Percentiles rank a stretch among this genome's conserved stretches.
phyloP scores from a whole-genome alignment of 306 rosid genomes.

The Quercus agrifolia region DNA sequence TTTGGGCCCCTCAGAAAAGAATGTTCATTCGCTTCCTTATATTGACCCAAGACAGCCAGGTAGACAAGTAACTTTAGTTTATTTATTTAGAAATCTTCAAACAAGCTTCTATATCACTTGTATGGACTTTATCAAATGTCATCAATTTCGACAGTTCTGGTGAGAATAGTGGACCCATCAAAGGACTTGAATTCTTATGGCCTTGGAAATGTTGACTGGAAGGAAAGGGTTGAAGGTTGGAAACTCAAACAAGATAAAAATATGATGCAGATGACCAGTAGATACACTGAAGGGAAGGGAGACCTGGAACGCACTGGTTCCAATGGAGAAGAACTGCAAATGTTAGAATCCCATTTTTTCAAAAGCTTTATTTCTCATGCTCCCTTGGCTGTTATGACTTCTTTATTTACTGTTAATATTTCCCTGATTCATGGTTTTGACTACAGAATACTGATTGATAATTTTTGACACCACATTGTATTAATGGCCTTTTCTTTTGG shows the following conservation, averaged over 20 bases:
- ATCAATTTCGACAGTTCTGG: slow-evolving; percentile 60
- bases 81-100: background rate
- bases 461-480: background rate
- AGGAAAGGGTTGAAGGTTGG: slow-evolving; percentile 99
- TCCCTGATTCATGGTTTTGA: background rate
- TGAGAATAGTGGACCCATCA: slow-evolving; percentile 88
- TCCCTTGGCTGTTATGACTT: background rate
- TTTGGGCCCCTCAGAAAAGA: slow-evolving; percentile 75
- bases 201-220: slow-evolving; percentile 99
- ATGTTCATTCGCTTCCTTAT: slow-evolving; percentile 57
- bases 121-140: slow-evolving; percentile 15
- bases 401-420: background rate
- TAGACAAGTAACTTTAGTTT: slow-evolving; percentile 23
- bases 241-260: slow-evolving; percentile 93
- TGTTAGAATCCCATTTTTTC: slow-evolving; percentile 40
- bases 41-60: slow-evolving; percentile 93
- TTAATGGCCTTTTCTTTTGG: background rate
- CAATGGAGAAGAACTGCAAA: slow-evolving; percentile 95
- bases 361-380: slow-evolving; percentile 1
- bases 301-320: slow-evolving; percentile 98
- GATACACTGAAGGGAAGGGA: slow-evolving; percentile 84
- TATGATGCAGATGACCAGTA: slow-evolving; percentile 68
- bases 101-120: slow-evolving; percentile 1
- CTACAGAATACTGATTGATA: background rate
- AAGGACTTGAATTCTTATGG: slow-evolving; percentile 96